A percentile compares a stretch with the other conserved stretches of the same genome.
Conservation (phyloP, 1,139 yeast species). For the Blastobotrys illinoisensis region DNA sequence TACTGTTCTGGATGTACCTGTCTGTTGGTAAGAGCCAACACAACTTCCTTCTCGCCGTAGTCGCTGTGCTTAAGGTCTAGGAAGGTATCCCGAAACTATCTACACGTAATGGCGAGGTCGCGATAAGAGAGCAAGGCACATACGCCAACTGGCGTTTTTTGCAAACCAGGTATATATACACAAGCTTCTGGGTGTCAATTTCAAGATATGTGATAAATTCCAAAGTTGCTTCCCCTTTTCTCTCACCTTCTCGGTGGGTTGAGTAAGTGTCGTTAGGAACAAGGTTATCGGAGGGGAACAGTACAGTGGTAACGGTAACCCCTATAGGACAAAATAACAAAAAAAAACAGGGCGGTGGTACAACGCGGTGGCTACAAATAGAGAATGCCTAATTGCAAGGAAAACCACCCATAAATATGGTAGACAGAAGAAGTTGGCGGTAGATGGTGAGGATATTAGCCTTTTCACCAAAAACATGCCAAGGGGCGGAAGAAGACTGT, state of each 20-base stretch:
- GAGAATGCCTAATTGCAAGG: background rate
- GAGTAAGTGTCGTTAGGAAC: background rate
- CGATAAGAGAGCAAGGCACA: background rate
- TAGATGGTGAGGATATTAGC: background rate
- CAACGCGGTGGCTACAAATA: background rate
- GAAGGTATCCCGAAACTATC: background rate
- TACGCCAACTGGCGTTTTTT: background rate
- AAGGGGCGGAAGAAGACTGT: background rate
- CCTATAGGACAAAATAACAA: background rate
- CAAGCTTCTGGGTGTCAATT: too few species aligned
- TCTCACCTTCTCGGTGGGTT: background rate
- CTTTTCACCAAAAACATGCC: background rate
- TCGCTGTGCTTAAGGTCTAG: background rate
- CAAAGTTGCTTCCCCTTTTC: background rate
- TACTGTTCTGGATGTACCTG: background rate
- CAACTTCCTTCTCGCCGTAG: background rate
- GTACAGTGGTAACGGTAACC: background rate
- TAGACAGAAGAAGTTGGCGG: background rate
- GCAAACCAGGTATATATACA: background rate
- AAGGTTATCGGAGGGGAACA: background rate
- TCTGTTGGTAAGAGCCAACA: background rate
- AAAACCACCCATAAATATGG: background rate
- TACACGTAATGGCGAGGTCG: background rate
- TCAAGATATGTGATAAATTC: background rate
- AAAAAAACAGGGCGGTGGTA: background rate